Percentiles rank a stretch among this genome's conserved stretches.
These are phyloP conservation scores for Fraxinus albicans DNA, from an alignment of 305 asterid genomes.

Conservation along the genomic window DNA sequence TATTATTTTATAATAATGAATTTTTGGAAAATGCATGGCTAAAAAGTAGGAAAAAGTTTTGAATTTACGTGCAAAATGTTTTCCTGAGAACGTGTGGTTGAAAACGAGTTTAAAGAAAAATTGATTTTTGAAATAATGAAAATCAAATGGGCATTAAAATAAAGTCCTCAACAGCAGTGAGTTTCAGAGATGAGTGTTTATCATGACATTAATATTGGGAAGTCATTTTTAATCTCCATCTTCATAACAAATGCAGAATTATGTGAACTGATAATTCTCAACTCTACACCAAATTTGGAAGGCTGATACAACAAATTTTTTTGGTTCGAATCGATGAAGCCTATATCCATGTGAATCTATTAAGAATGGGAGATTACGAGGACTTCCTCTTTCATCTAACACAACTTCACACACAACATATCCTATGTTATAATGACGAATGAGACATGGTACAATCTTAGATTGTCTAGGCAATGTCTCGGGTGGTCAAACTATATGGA, in stretches of 20 bases:
- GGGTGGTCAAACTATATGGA: background rate
- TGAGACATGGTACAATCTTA: background rate
- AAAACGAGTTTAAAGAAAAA: no score
- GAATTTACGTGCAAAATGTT: no score
- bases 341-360: background rate
- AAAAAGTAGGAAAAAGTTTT: no score
- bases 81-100: no score
- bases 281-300: background rate
- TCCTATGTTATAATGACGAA: background rate
- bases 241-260: background rate
- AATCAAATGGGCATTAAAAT: background rate
- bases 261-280: background rate
- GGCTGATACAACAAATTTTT: background rate
- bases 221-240: background rate
- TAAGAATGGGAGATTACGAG: background rate
- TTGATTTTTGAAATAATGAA: no score
- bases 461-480: background rate
- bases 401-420: background rate
- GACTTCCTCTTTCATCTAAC: background rate
- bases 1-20: no score
- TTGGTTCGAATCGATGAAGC: background rate
- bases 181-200: background rate
- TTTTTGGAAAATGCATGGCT: no score
- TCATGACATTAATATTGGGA: background rate
- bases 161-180: background rate